phyloP scores from a whole-genome alignment of 2,329 filamentous ascomycete genomes.

The Cryphonectria nitschkei region DNA sequence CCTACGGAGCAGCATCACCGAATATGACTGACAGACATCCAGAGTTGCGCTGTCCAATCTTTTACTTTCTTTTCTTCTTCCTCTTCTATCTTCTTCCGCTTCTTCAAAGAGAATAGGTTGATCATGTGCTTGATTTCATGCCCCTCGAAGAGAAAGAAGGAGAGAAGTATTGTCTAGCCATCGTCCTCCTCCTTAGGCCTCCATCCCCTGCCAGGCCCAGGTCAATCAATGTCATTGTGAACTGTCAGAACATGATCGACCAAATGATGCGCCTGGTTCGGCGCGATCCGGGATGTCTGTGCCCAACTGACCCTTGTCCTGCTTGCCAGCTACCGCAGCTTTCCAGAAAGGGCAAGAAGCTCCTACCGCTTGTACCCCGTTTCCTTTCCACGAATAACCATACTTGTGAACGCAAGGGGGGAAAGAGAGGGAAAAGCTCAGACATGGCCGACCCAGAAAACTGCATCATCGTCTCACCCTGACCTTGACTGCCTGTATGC shows the following conservation, averaged over 20 bases:
- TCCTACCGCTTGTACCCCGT: neutral
- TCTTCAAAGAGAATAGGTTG: neutral
- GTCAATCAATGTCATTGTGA: neutral
- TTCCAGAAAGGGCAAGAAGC: neutral
- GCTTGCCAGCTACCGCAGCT: neutral
- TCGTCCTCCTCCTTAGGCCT: neutral
- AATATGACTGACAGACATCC: no score
- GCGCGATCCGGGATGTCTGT: conserved; percentile 1
- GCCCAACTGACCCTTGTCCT: neutral
- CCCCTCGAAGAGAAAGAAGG: neutral
- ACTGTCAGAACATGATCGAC: neutral
- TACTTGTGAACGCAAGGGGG: neutral
- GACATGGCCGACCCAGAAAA: neutral
- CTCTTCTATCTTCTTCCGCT: no score
- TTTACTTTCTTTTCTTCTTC: no score
- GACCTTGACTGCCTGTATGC: neutral
- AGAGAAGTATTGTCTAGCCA: neutral
- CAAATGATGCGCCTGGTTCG: neutral
- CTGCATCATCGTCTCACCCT: neutral
- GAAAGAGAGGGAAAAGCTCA: neutral
- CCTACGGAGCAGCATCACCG: no score
- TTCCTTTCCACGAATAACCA: neutral
- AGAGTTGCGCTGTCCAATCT: no score
- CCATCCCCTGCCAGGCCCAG: neutral
- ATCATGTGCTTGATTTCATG: neutral